Conservation (phyloP, 2,329 filamentous ascomycete species). For the Tolypocladium pustulatum region DNA sequence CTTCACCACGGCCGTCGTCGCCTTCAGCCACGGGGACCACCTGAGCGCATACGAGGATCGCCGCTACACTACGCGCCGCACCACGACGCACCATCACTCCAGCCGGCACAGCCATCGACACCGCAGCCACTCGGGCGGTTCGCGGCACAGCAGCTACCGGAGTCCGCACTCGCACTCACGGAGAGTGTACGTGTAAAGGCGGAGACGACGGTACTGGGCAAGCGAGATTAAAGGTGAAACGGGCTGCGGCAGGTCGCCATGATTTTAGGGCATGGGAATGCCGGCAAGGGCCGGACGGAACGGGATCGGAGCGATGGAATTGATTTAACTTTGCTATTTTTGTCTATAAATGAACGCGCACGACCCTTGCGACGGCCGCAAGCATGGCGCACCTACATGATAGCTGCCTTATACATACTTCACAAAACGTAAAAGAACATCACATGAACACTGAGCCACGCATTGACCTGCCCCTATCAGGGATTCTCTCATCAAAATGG, state of each 20-base stretch:
- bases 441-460: background rate
- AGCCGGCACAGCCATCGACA: slow-evolving; percentile 31
- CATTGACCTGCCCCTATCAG: background rate
- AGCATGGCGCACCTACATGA: background rate
- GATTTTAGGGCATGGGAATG: background rate
- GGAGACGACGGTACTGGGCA: background rate
- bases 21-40: slow-evolving; percentile 46
- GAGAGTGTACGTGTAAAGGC: slow-evolving; percentile 29
- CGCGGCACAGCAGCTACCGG: slow-evolving; percentile 28
- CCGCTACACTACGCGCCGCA: slow-evolving; percentile 7
- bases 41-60: slow-evolving; percentile 27
- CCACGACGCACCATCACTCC: slow-evolving; percentile 26
- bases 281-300: background rate
- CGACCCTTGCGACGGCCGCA: background rate
- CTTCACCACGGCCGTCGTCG: slow-evolving; percentile 63
- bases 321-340: background rate
- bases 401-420: background rate
- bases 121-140: slow-evolving; percentile 24
- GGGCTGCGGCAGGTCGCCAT: background rate
- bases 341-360: background rate
- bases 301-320: background rate
- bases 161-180: slow-evolving; percentile 38
- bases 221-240: background rate
- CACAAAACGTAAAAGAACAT: background rate
- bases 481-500: background rate